Percentiles rank a stretch among this genome's conserved stretches.
Conservation (phyloP, 2,329 filamentous ascomycete genomes). For the Aplosporella prunicola region DNA sequence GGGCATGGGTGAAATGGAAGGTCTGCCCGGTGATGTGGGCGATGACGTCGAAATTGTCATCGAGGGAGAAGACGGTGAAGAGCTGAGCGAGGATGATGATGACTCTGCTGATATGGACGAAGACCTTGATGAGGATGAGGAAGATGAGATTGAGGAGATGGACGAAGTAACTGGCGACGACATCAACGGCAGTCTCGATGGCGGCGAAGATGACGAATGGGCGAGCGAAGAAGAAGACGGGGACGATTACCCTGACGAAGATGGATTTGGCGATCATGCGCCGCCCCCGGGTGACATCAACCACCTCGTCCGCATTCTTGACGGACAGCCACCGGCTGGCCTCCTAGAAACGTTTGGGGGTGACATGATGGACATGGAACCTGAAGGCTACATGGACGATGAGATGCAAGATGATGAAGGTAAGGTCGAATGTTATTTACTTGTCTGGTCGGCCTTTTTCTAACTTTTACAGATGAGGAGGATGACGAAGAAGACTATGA, state of each 20-base stretch:
- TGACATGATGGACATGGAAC: slow-evolving; percentile 36
- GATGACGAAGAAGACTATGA: slow-evolving; percentile 60
- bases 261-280: slow-evolving; percentile 45
- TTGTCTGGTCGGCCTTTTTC: neutral
- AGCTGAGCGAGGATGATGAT: slow-evolving; percentile 47
- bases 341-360: slow-evolving; percentile 32
- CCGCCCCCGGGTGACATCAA: slow-evolving; percentile 26
- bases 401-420: slow-evolving; percentile 51
- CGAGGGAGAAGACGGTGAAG: slow-evolving; percentile 48
- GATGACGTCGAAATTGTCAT: slow-evolving; percentile 83
- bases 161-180: slow-evolving; percentile 40
- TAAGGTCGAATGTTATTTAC: slow-evolving; percentile 32
- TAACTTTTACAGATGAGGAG: slow-evolving; percentile 22
- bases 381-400: slow-evolving; percentile 47
- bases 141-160: slow-evolving; percentile 44
- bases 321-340: slow-evolving; percentile 27
- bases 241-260: slow-evolving; percentile 37
- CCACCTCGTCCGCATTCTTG: slow-evolving; percentile 19
- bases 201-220: slow-evolving; percentile 31
- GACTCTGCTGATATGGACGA: slow-evolving; percentile 47
- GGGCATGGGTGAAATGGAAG: slow-evolving; percentile 66
- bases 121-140: slow-evolving; percentile 46
- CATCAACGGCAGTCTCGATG: slow-evolving; percentile 36
- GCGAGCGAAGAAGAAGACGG: slow-evolving; percentile 39
- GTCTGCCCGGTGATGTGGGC: slow-evolving; percentile 49